Conservation (phyloP, 2,329 filamentous ascomycete species). For the Colletotrichum aenigma region DNA sequence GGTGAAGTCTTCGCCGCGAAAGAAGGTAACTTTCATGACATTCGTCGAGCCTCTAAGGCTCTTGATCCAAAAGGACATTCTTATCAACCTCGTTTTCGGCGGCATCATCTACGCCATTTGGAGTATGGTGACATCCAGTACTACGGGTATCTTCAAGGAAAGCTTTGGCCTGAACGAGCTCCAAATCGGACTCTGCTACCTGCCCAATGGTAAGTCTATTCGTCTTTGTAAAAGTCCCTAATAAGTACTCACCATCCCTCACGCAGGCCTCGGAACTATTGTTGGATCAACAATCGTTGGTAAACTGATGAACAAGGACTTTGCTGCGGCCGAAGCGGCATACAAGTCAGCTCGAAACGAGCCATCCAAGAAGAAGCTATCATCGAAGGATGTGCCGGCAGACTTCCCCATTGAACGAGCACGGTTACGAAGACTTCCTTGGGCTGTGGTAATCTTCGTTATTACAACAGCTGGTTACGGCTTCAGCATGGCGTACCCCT, state of each 20-base stretch:
- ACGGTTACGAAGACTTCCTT: conserved; percentile 41
- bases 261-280: conserved; percentile 39
- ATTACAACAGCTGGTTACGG: conserved; percentile 42
- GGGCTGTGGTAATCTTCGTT: conserved; percentile 30
- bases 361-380: conserved; percentile 26
- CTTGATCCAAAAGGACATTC: conserved; percentile 45
- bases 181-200: conserved; percentile 26
- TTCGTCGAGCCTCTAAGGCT: conserved; percentile 40
- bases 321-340: conserved; percentile 22
- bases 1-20: neutral
- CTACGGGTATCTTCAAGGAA: conserved; percentile 37
- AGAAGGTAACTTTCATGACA: conserved; percentile 30
- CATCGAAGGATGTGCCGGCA: conserved; percentile 26
- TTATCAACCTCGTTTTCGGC: conserved; percentile 45
- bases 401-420: conserved; percentile 49
- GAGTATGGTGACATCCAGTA: conserved; percentile 51
- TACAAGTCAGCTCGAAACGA: conserved; percentile 5
- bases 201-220: conserved; percentile 26
- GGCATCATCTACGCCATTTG: conserved; percentile 40
- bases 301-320: conserved; percentile 43
- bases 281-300: conserved; percentile 43
- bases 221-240: accelerated
- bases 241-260: neutral
- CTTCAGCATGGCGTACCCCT: conserved; percentile 27
- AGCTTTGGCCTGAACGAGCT: conserved; percentile 26